Evolutionary conservation across 2,329 filamentous ascomycete species (phyloP), one percentile per base, ranked within the genome.

Genomic region (Fusarium ramigenum): DNA sequence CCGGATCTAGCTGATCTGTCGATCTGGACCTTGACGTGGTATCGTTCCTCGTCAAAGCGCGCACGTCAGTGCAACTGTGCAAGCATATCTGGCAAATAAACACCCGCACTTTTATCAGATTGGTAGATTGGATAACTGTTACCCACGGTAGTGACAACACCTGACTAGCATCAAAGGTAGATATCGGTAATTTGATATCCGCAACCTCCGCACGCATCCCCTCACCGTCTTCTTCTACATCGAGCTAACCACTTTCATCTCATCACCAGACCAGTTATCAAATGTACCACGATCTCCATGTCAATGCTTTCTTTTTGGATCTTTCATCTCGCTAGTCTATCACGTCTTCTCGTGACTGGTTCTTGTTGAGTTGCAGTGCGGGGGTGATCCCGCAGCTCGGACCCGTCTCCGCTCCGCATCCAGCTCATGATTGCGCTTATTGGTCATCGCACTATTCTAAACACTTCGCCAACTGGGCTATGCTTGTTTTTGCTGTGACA

Each of bases 321-420:
- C 30, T 28, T 15, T 30, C 32, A 37, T 37, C 23, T 37, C 11
- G 19, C 19, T 50, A n/a, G 18, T 18, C 10, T 12, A 36, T 21
- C 25, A 6, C 16, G 11, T n/a, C 5, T 18, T 32, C 44, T 47
- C 9, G 28, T 47, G 44, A 47, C 44, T 59, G 36, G 37, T 30
- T 61, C 23, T 9, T 37, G 23, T 23, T 19, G 37, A 68, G 49
- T 39, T 43, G 37, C n/a, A 43, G 34, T 69, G 66, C 66, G 66
- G 66, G 58, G 66, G 39, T 25, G 46, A 53, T 59, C 65, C 66
- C 60, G 66, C 61, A 70, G 42, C 23, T 39, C 53, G 66, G 66
- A 43, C 40, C 65, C 44, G 44, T 39, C 59, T 65, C 66, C 59
- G 66, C 65, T 65, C 66, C 59, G 66, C 66, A 58, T 62, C 25